These are phyloP conservation scores for Scutellaria barbata DNA, from an alignment of 257 asterid species.

Conservation along the genomic window DNA sequence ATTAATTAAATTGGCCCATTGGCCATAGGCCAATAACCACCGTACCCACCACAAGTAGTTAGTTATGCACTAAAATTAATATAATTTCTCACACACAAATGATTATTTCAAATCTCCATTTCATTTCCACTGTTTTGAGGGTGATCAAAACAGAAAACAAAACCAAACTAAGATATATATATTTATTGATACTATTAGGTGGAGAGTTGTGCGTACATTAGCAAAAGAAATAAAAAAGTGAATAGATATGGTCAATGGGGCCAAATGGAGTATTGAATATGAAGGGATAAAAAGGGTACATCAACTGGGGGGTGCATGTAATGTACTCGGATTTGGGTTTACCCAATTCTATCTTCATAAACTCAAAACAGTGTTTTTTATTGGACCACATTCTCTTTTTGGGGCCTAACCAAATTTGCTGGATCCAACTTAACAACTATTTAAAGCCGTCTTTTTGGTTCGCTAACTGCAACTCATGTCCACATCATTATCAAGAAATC, in stretches of 20 bases:
- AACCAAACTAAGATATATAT: too few relatives aligned
- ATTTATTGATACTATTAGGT: too few relatives aligned
- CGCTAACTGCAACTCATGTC: neutral
- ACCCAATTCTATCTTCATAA: neutral
- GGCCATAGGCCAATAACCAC: neutral
- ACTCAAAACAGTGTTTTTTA: neutral
- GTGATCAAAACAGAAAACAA: too few relatives aligned
- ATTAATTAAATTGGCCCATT: neutral
- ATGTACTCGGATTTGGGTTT: neutral
- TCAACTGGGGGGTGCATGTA: too few relatives aligned
- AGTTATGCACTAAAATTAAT: neutral
- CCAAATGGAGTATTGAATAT: neutral
- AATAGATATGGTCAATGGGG: slow-evolving; percentile 10
- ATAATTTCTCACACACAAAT: neutral
- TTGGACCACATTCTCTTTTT: slow-evolving; percentile 28
- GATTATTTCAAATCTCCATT: too few relatives aligned
- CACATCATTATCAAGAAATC: too few relatives aligned
- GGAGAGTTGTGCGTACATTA: neutral
- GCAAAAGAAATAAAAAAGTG: neutral
- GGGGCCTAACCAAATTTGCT: slow-evolving; percentile 7
- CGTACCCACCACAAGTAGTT: neutral
- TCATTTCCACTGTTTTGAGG: neutral
- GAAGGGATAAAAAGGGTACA: neutral
- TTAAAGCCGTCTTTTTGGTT: slow-evolving; percentile 2
- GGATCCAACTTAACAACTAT: slow-evolving; percentile 21